Conservation (phyloP, 768 basidiomycete genomes). For the Tulasnella sp. region DNA sequence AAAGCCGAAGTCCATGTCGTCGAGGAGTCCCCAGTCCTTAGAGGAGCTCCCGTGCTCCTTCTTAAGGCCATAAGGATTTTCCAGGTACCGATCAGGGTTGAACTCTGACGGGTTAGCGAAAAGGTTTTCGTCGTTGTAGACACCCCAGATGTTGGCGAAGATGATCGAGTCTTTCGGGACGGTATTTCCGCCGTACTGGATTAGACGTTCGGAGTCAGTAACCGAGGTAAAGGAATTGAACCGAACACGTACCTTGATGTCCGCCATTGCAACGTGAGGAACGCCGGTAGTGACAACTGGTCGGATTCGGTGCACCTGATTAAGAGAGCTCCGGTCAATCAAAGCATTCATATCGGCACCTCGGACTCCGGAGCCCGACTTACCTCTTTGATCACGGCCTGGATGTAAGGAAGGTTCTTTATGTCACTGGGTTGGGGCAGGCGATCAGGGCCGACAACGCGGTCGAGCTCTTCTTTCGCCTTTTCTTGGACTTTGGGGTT, state of each 20-base stretch:
- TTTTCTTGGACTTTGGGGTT: constrained; percentile 17
- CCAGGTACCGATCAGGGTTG: constrained; percentile 48
- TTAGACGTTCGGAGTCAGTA: background rate
- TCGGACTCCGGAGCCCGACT: background rate
- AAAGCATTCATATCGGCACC: too few species aligned
- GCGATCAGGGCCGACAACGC: constrained; percentile 17
- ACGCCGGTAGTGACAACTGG: constrained; percentile 28
- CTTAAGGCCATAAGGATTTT: background rate
- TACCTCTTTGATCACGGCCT: constrained; percentile 16
- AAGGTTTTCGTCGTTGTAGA: constrained; percentile 31
- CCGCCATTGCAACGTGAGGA: constrained; percentile 27
- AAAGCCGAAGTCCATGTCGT: constrained; percentile 13
- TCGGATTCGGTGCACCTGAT: constrained; percentile 16
- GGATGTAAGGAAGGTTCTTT: constrained; percentile 16
- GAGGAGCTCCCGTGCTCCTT: background rate
- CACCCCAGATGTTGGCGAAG: constrained; percentile 35
- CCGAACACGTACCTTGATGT: background rate
- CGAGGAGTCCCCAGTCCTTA: background rate
- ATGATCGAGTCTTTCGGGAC: constrained; percentile 33
- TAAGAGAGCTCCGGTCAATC: background rate
- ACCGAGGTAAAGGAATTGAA: background rate
- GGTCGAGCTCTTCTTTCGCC: constrained; percentile 14
- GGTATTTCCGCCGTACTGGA: constrained; percentile 26
- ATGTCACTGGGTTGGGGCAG: constrained; percentile 2
- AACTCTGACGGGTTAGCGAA: constrained; percentile 49